Percentiles rank a stretch among this genome's conserved stretches.
phyloP scores from a whole-genome alignment of 345 rosid genomes.

The Citrus glauca region DNA sequence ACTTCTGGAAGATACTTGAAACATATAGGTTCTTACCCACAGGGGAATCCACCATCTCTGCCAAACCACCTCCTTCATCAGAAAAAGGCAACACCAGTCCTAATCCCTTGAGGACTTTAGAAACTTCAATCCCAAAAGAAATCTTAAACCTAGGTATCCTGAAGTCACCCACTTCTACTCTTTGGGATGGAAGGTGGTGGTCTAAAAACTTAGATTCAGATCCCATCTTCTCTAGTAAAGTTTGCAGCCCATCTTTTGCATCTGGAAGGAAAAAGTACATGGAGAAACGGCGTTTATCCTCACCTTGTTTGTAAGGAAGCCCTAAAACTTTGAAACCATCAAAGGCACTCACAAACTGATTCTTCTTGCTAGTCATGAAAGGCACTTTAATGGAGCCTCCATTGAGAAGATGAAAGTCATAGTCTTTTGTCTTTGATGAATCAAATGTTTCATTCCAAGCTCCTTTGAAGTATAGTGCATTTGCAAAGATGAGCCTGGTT shows the following conservation, averaged over 20 bases:
- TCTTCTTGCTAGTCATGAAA: constrained; percentile 75
- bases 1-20: constrained; percentile 54
- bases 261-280: constrained; percentile 78
- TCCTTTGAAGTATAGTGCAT: constrained; percentile 84
- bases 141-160: constrained; percentile 60
- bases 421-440: constrained; percentile 42
- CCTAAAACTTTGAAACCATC: constrained; percentile 70
- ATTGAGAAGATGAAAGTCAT: constrained; percentile 58
- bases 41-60: constrained; percentile 57
- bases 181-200: constrained; percentile 35
- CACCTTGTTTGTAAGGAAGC: constrained; percentile 70
- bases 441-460: constrained; percentile 74
- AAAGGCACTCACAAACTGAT: constrained; percentile 42
- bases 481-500: constrained; percentile 61
- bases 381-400: constrained; percentile 51
- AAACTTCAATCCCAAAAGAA: constrained; percentile 56
- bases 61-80: constrained; percentile 47
- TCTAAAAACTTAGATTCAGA: constrained; percentile 49
- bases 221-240: constrained; percentile 41
- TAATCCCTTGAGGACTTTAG: constrained; percentile 40
- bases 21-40: constrained; percentile 36
- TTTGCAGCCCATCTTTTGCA: constrained; percentile 52
- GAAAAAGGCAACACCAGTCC: constrained; percentile 57
- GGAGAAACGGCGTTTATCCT: constrained; percentile 59
- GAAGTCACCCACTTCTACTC: constrained; percentile 42